Percentiles rank a stretch among this genome's conserved stretches.
These are phyloP conservation scores for Parastagonospora avenae DNA, from an alignment of 2,329 filamentous ascomycete genomes.

Conservation along the genomic window DNA sequence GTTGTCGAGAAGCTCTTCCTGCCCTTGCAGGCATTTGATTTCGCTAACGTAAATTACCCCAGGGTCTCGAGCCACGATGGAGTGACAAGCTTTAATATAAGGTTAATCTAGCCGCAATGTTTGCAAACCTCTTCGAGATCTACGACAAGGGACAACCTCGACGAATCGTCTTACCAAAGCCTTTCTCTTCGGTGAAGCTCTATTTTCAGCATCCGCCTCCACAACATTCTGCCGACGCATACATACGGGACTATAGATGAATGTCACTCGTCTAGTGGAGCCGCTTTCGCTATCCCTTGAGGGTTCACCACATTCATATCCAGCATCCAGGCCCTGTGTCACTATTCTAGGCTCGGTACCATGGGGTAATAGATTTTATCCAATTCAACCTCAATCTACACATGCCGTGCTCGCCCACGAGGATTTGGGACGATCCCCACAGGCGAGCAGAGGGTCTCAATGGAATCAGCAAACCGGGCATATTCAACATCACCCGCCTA, in stretches of 20 bases:
- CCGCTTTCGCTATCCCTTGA: constrained; percentile 11
- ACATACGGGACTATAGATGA: constrained; percentile 38
- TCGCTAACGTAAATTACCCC: constrained; percentile 35
- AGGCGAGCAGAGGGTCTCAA: constrained; percentile 18
- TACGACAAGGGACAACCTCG: constrained; percentile 34
- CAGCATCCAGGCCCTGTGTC: constrained; percentile 25
- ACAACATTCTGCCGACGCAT: constrained; percentile 24
- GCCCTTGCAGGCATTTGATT: constrained; percentile 36
- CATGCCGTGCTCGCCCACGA: constrained; percentile 23
- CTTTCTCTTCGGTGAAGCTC: constrained; percentile 13
- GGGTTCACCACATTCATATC: constrained; percentile 16
- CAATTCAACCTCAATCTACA: constrained; percentile 38
- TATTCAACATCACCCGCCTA: constrained; percentile 15
- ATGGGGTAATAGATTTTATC: constrained; percentile 33
- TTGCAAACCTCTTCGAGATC: constrained; percentile 41
- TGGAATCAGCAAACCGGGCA: constrained; percentile 7
- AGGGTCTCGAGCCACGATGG: constrained; percentile 26
- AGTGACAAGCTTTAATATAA: constrained; percentile 49
- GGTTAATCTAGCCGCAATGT: constrained; percentile 47
- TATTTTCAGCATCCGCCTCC: constrained; percentile 39
- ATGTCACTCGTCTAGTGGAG: constrained; percentile 20
- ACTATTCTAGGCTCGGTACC: constrained; percentile 39
- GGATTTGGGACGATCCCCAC: constrained; percentile 10
- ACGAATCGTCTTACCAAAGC: constrained; percentile 20
- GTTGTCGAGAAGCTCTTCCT: constrained; percentile 22